Conservation (phyloP, 352 stramenopile genomes). For the Stephanocyclus meneghinianus region DNA sequence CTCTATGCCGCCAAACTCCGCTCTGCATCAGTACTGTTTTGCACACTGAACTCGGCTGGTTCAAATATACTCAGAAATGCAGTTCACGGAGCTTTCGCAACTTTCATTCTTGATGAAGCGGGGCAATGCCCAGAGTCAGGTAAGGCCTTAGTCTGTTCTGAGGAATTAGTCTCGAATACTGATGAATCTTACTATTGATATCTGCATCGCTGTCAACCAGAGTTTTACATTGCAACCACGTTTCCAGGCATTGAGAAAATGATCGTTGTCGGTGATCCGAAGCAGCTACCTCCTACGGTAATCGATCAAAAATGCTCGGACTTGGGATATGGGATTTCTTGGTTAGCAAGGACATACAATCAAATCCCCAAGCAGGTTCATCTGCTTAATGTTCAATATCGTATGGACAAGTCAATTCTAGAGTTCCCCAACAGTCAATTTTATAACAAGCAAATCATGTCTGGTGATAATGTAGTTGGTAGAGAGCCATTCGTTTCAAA, state of each 20-base stretch:
- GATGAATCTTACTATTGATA: not conserved
- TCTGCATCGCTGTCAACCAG: not conserved
- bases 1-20: slow-evolving; percentile 1
- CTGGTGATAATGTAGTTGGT: slow-evolving; percentile 39
- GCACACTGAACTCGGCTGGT: slow-evolving; percentile 43
- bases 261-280: slow-evolving; percentile 38
- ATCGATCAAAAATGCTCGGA: slow-evolving; percentile 24
- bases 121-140: slow-evolving; percentile 47
- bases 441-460: slow-evolving; percentile 41
- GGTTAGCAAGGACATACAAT: slow-evolving; percentile 21
- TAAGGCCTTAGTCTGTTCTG: not conserved
- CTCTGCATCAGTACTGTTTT: slow-evolving; percentile 45
- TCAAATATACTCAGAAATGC: slow-evolving; percentile 39
- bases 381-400: slow-evolving; percentile 48
- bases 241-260: slow-evolving; percentile 45
- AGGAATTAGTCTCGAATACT: not conserved
- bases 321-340: slow-evolving; percentile 34
- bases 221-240: slow-evolving; percentile 45
- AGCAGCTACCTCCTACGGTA: slow-evolving; percentile 41
- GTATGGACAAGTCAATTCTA: slow-evolving; percentile 46
- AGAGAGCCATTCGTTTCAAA: slow-evolving; percentile 31
- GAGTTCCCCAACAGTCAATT: slow-evolving; percentile 40
- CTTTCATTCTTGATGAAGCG: slow-evolving; percentile 55
- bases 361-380: slow-evolving; percentile 22
- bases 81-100: slow-evolving; percentile 18